Evolutionary conservation across 2,329 filamentous ascomycete species (phyloP), one percentile per base, ranked within the genome.

Genomic region (Thelonectria blattea): DNA sequence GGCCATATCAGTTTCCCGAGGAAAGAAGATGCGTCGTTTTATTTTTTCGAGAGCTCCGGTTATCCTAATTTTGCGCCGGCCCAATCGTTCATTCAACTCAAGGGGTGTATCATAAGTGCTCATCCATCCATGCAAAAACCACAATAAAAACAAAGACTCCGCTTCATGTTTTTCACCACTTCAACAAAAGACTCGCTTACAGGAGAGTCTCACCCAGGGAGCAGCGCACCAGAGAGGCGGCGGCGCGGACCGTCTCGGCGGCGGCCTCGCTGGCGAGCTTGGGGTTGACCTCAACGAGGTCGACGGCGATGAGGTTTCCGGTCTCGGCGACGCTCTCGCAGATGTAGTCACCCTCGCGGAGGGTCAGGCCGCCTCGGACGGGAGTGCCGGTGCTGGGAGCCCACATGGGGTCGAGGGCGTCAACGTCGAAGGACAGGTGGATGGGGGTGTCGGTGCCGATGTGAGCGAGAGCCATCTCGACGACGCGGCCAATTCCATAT

Each of bases 391-490:
- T 99, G 76, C 91, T 95, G 22, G 95, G 95, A 41, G 95, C 95
- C 90, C 92, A 97, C 84, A 93, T 90, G 27, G 95, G 95, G 76
- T 99, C 95, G 61, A 98, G 85, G 22, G 93, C 95, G 76, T 99
- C 95, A 68, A 99, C 92, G 75, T 99, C 95, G 72, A 99, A 98
- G 39, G 92, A 96, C 61, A 99, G 86, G 78, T 99, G 95, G 73
- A 99, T 97, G 43, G 95, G 95, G 0, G 93, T 97, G 75, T 98
- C 95, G 72, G 83, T 87, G 69, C 95, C 95, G 67, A 98, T 96
- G 81, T 97, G 93, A 32, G 90, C 94, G 54, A 99, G 84, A n/a
- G 94, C 94, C 94, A 97, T 96, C 73, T 98, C 95, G 80, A 99
- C 93, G 65, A 99, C 92, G 66, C 90, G 90, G 56, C 95, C 95